phyloP scores from a whole-genome alignment of 176 grass and related monocot genomes.

The Musa itinerans region DNA sequence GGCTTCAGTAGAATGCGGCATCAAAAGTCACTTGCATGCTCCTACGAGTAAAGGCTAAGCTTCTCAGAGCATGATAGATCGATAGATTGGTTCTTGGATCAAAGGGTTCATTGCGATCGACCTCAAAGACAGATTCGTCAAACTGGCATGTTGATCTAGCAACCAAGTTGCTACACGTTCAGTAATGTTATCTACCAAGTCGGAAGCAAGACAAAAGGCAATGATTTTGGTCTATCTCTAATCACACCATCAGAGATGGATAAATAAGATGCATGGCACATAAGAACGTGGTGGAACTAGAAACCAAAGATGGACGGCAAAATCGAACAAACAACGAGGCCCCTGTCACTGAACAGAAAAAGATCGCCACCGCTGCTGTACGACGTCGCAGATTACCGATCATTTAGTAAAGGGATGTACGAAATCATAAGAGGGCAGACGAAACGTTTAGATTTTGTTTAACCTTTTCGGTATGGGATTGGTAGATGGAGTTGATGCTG shows the following conservation, averaged over 20 bases:
- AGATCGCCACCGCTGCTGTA: not conserved
- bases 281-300: not conserved
- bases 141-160: not conserved
- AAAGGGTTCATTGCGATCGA: not conserved
- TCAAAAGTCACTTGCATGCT: too few relatives aligned
- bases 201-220: not conserved
- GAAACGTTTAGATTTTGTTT: too few relatives aligned
- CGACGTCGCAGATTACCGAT: not conserved
- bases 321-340: not conserved
- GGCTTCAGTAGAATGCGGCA: too few relatives aligned
- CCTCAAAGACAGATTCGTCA: not conserved
- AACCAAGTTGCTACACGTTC: too few relatives aligned
- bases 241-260: not conserved
- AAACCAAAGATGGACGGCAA: not conserved
- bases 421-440: not conserved
- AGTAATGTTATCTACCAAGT: not conserved
- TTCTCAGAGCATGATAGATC: too few relatives aligned
- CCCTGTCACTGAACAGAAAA: not conserved
- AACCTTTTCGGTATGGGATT: constrained; percentile 90
- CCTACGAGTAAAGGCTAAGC: too few relatives aligned
- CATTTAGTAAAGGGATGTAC: not conserved
- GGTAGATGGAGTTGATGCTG: constrained; percentile 80
- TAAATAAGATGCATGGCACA: too few relatives aligned
- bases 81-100: not conserved
- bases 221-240: not conserved